Evolutionary conservation across 1,139 yeast species (phyloP).

Genomic region (Lodderomyces pseudojiufengensis): DNA sequence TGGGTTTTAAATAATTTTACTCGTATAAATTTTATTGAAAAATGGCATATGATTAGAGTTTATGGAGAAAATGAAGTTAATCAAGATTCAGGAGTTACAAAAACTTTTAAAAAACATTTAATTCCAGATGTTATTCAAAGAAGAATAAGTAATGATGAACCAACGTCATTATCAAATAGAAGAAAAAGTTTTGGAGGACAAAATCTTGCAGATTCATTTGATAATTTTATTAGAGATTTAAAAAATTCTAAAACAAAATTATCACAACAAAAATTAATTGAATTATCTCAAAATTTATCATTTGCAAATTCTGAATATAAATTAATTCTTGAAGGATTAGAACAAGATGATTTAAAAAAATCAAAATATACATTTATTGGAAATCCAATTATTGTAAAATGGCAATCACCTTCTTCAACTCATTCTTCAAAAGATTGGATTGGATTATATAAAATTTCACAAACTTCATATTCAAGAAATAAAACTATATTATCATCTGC

Average conservation of each 20-base stretch:
- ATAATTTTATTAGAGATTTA: constrained; percentile 39
- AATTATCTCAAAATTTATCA: constrained; percentile 38
- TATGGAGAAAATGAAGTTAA: constrained; percentile 65
- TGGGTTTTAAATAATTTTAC: constrained; percentile 71
- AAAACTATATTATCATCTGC: constrained; percentile 61
- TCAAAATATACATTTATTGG: constrained; percentile 40
- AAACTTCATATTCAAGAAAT: constrained; percentile 56
- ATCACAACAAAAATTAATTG: constrained; percentile 37
- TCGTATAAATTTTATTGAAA: constrained; percentile 72
- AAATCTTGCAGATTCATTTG: constrained; percentile 37
- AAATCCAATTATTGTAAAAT: constrained; percentile 51
- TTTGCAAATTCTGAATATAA: constrained; percentile 39
- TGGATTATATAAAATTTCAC: constrained; percentile 67
- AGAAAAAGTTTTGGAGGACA: constrained; percentile 19
- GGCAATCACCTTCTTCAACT: constrained; percentile 49
- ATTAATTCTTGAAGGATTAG: constrained; percentile 24
- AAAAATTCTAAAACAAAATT: constrained; percentile 29
- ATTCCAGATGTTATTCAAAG: constrained; percentile 40
- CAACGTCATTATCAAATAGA: no score
- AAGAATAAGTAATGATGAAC: constrained; percentile 21
- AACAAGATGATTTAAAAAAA: constrained; percentile 15
- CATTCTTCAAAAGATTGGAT: constrained; percentile 64
- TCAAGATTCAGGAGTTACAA: constrained; percentile 64
- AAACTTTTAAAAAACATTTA: constrained; percentile 55
- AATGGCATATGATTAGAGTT: constrained; percentile 73